phyloP scores from a whole-genome alignment of 225 moss, liverwort and hornwort genomes.

The Anthoceros angustus region DNA sequence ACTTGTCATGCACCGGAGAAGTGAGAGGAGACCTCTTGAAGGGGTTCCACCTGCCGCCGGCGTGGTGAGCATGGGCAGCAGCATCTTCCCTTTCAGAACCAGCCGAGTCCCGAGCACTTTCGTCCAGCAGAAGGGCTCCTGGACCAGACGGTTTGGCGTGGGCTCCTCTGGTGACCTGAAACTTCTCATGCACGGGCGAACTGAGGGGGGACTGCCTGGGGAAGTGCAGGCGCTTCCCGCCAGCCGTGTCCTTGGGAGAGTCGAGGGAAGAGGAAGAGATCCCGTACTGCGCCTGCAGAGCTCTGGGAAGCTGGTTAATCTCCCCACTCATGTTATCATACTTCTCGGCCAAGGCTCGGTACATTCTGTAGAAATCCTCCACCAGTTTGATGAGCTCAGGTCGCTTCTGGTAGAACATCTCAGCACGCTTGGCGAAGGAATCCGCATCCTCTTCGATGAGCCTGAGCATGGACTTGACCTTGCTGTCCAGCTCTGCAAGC shows the following conservation, averaged over 20 bases:
- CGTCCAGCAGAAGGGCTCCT: background rate
- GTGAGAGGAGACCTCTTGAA: background rate
- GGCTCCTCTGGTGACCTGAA: background rate
- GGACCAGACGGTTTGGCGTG: background rate
- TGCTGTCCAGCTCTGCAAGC: background rate
- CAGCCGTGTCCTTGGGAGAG: background rate
- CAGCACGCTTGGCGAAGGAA: background rate
- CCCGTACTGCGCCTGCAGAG: background rate
- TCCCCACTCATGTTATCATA: background rate
- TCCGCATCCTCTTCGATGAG: conserved; percentile 1
- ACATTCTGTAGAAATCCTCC: background rate
- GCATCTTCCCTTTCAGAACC: background rate
- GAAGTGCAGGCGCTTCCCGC: background rate
- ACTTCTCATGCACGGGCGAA: background rate
- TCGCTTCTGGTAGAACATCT: conserved; percentile 3
- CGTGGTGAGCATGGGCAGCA: background rate
- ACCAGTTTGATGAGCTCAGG: background rate
- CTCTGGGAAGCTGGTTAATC: background rate
- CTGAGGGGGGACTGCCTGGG: background rate
- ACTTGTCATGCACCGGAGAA: conserved; percentile 1
- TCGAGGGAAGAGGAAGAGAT: background rate
- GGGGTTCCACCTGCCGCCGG: background rate
- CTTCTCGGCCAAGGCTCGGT: background rate
- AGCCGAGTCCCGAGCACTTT: background rate
- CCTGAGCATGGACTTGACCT: background rate